These are phyloP conservation scores for Coemansia erecta DNA, from an alignment of 192 early-diverging fungal species.

Conservation along the genomic window DNA sequence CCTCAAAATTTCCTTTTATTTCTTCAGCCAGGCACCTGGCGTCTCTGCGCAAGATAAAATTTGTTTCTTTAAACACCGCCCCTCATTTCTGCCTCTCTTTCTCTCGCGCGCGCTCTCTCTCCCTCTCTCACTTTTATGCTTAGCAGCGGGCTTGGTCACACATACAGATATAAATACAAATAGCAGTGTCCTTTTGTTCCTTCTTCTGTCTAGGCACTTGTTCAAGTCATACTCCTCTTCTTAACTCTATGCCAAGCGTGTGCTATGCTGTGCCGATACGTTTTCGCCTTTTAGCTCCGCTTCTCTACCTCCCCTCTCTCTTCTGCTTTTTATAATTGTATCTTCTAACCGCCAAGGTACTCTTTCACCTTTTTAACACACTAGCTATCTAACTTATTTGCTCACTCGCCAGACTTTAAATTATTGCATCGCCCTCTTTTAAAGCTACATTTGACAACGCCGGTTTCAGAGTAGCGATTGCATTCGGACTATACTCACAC, in stretches of 20 bases:
- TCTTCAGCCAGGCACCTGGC: background rate
- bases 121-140: background rate
- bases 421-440: background rate
- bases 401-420: background rate
- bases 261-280: slow-evolving; percentile 6
- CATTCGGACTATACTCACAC: too few relatives aligned
- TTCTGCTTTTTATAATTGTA: background rate
- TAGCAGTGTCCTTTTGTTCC: background rate
- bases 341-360: background rate
- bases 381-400: background rate
- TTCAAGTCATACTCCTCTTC: background rate
- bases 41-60: too few relatives aligned
- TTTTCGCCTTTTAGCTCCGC: background rate
- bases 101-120: background rate
- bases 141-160: too few relatives aligned
- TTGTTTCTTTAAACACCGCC: background rate
- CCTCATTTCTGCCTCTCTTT: background rate
- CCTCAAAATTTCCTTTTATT: background rate
- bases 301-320: background rate
- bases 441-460: too few relatives aligned
- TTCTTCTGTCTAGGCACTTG: background rate
- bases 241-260: slow-evolving; percentile 5
- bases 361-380: background rate
- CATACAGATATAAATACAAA: too few relatives aligned
- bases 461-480: too few relatives aligned